Percentiles rank a stretch among this genome's conserved stretches.
phyloP scores from a whole-genome alignment of 176 grass and related monocot species.

The Otatea glauca region DNA sequence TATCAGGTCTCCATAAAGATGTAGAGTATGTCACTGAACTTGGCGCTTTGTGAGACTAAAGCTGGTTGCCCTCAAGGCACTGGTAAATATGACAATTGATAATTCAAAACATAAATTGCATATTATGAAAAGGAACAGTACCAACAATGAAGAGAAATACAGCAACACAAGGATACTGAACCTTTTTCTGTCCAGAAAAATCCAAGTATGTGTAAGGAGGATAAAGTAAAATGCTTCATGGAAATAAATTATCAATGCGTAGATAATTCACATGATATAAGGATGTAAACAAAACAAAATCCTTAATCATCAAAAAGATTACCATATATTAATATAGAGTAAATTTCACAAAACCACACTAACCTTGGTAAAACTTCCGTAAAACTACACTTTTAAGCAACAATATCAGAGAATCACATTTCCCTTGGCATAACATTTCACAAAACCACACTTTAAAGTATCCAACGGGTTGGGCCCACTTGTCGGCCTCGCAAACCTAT shows the following conservation, averaged over 20 bases:
- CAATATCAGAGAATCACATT: too few relatives aligned
- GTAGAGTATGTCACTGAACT: neutral
- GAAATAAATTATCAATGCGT: neutral
- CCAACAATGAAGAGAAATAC: neutral
- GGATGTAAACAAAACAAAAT: conserved; percentile 5
- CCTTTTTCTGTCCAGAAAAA: neutral
- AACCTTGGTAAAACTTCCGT: too few relatives aligned
- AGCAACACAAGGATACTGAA: neutral
- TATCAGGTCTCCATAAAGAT: conserved; percentile 13
- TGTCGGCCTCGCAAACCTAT: too few relatives aligned
- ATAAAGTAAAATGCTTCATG: neutral
- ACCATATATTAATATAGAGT: neutral
- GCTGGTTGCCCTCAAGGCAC: neutral
- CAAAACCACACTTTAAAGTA: too few relatives aligned
- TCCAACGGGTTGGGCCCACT: too few relatives aligned
- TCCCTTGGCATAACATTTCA: too few relatives aligned
- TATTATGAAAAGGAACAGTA: neutral
- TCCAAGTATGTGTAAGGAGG: neutral
- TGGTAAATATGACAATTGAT: neutral
- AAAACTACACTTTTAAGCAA: too few relatives aligned
- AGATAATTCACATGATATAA: neutral
- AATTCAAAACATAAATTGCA: neutral
- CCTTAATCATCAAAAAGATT: neutral
- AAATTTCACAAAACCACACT: too few relatives aligned
- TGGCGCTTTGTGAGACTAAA: neutral